Percentiles rank a stretch among this genome's conserved stretches.
Evolutionary conservation across 1,284 basidiomycete genomes (phyloP).

Genomic region (Austroboletus rostrupii): DNA sequence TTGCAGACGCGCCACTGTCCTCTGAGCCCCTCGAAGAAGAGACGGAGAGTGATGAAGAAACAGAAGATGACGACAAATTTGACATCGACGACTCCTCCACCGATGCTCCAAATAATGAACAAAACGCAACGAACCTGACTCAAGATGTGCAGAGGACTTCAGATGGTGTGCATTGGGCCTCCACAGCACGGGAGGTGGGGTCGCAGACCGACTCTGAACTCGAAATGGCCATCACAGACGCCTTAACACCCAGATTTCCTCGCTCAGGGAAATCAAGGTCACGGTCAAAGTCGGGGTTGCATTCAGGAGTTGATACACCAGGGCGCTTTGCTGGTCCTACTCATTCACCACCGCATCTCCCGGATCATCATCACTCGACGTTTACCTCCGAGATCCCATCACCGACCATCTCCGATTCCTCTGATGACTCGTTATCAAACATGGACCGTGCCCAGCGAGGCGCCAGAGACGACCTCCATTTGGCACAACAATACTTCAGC

Average conservation of each 20-base stretch:
- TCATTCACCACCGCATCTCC: slow-evolving; percentile 48
- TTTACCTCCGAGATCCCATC: slow-evolving; percentile 35
- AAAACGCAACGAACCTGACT: slow-evolving; percentile 17
- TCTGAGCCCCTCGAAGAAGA: slow-evolving; percentile 41
- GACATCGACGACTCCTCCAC: slow-evolving; percentile 87
- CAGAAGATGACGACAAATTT: slow-evolving; percentile 70
- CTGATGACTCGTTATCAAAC: slow-evolving; percentile 28
- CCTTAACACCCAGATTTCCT: slow-evolving; percentile 31
- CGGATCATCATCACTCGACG: slow-evolving; percentile 13
- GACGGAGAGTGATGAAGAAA: slow-evolving; percentile 36
- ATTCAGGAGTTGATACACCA: slow-evolving; percentile 73
- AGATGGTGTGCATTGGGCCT: slow-evolving; percentile 18
- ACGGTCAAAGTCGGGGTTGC: slow-evolving; percentile 39
- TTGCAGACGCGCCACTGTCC: slow-evolving; percentile 15
- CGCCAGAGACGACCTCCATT: slow-evolving; percentile 50
- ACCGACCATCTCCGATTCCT: slow-evolving; percentile 37
- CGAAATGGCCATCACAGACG: slow-evolving; percentile 31
- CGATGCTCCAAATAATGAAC: slow-evolving; percentile 39
- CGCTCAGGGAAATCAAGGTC: slow-evolving; percentile 41
- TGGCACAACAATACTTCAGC: slow-evolving; percentile 40
- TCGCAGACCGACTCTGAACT: slow-evolving; percentile 29
- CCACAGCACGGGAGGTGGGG: slow-evolving; percentile 32
- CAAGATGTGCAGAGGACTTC: slow-evolving; percentile 18
- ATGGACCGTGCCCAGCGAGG: slow-evolving; percentile 39
- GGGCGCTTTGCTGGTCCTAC: slow-evolving; percentile 69